Base-by-base conservation (phyloP, 2,329 filamentous ascomycete species). In the Penicillium sp. region DNA sequence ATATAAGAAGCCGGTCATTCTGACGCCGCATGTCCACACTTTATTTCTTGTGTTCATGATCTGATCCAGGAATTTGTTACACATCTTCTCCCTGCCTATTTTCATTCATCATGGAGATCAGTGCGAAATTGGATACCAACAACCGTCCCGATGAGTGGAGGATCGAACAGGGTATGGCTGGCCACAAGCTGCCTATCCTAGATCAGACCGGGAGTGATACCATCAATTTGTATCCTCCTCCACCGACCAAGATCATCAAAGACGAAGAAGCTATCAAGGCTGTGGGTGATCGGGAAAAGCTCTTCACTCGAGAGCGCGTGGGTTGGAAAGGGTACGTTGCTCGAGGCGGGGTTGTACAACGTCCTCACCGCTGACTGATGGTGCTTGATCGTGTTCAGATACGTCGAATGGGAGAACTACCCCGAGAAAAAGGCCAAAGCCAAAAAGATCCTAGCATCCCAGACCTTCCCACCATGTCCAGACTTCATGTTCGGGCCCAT, bases 391-490 rank as follows among this genome's bases (percentile, higher is more conserved):
- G 25, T 43, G 13, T 26, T 2, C 10, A 75, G 85, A 7, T 90
- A 89, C 62, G 80, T 91, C 6, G 88, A 90, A 68, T 90, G 87
- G 88, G 88, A 90, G 70, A 81, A 85, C 13, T 88, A 89, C 57
- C 88, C 88, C 0, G 86, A 89, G 52, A 90, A 89, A 74, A 89
- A 88, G 68, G 81, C 79, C 28, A 77, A 82, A 49, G 88, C 85
- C 0, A 81, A 83, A 51, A 80, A 85, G 58, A 83, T 89, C 52
- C 70, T 89, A 14, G 75, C 76, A 26, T 76, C 76, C 54, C 83
- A 86, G 75, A 82, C 60, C 83, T 88, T 71, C 80, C 81, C 40
- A 19, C 66, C 65, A 14, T 69, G 68, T 58, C 84, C 85, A 0
- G 85, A 88, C 63, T 88, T 82, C 61, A 84, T 86, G 64, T 76